Evolutionary conservation across 768 basidiomycete species (phyloP).

Genomic region (Naganishia friedmannii): DNA sequence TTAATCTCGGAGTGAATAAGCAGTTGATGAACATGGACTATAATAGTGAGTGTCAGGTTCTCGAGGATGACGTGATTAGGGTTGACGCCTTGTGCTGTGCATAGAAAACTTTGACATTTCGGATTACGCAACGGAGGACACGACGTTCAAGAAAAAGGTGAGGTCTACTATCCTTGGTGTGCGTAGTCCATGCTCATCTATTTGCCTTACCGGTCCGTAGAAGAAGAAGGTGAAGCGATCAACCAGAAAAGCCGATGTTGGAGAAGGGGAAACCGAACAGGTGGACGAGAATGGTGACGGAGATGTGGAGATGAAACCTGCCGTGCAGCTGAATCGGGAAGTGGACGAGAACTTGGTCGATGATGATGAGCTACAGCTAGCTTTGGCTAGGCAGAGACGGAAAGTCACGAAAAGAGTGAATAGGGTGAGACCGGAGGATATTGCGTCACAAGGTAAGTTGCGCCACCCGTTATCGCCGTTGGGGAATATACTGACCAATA

Average conservation of each 20-base stretch:
- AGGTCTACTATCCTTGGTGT: slow-evolving; percentile 52
- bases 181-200: slow-evolving; percentile 32
- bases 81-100: slow-evolving; percentile 12
- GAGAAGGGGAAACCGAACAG: slow-evolving; percentile 55
- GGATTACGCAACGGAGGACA: slow-evolving; percentile 88
- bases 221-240: slow-evolving; percentile 84
- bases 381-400: slow-evolving; percentile 77
- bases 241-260: slow-evolving; percentile 60
- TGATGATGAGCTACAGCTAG: slow-evolving; percentile 95
- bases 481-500: background rate
- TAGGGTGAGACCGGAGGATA: slow-evolving; percentile 68
- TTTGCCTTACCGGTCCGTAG: slow-evolving; percentile 53
- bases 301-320: slow-evolving; percentile 76
- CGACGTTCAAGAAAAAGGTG: slow-evolving; percentile 87
- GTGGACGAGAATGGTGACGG: slow-evolving; percentile 65
- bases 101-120: slow-evolving; percentile 76
- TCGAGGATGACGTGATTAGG: slow-evolving; percentile 36
- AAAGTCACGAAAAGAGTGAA: slow-evolving; percentile 79
- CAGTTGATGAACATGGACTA: slow-evolving; percentile 82
- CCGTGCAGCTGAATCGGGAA: slow-evolving; percentile 62
- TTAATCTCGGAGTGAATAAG: slow-evolving; percentile 69
- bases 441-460: slow-evolving; percentile 57
- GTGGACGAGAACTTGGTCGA: slow-evolving; percentile 88
- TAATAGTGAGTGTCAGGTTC: slow-evolving; percentile 63
- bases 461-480: slow-evolving; percentile 39